Evolutionary conservation across 179 eudicot species (phyloP), one percentile per base, ranked within the genome.

Genomic region (Drosera spatulata): DNA sequence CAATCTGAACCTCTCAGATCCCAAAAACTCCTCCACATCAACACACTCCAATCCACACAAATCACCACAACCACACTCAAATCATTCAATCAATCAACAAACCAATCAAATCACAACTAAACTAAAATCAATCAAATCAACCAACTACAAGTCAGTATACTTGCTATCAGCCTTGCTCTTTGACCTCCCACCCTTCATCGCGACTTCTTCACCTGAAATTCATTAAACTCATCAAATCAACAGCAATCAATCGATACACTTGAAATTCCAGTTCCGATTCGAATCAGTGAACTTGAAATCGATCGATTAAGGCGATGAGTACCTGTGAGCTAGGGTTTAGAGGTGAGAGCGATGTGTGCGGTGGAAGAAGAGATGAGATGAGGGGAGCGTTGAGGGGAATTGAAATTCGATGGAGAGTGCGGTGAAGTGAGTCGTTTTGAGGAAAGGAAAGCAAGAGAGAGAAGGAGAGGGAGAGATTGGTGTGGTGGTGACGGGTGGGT

Each of bases 301-400:
- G 33, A 22, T 22, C 33, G 33, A 22, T 22, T 5, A 45, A 41
- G 33, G 52, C 9, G 39, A 10, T 42, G 44, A 55, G 33, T 55
- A 65, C 71, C 70, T 41, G 40, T 14, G 56, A 55, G 66, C 39
- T 67, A 67, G 73, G 66, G 73, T 70, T 71, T 46, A 46, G 7
- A 10, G 49, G 49, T 1, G 11, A 46, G 49, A 6, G 49, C 7
- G 7, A 46, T 7, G 11, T 46, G 49, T 46, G 49, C 49, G 2
- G 11, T 46, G 7, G 1, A 10, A 46, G 49, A 44, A 61, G 71
- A 66, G 50, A 55, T 51, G 71, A 59, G 66, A 46, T 1, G 49
- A 10, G 49, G 63, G 53, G 37, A 49, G 63, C 50, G 64, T 56
- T 10, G 55, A 49, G 42, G 41, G 14, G 50, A 48, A 41, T n/a